These are phyloP conservation scores for Dictyophora rubrovolvata DNA, from an alignment of 768 basidiomycete species.

Conservation along the genomic window DNA sequence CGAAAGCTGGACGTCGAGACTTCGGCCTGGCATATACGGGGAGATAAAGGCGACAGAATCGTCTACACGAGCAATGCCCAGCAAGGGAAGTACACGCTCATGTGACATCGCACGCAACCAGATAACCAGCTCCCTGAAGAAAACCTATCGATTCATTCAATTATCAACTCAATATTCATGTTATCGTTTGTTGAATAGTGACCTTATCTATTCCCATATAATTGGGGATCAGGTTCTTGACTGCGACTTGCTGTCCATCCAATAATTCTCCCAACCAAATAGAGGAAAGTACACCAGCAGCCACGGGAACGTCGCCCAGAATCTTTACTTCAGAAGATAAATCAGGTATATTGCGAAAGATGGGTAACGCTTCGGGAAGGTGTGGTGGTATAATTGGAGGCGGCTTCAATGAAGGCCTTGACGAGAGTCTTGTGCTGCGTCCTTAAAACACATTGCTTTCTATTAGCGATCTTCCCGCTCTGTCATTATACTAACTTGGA, in stretches of 20 bases:
- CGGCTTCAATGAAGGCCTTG: no score
- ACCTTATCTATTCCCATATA: neutral
- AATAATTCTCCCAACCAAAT: conserved; percentile 8
- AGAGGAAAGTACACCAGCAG: conserved; percentile 4
- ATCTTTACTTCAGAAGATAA: conserved; percentile 4
- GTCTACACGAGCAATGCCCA: conserved; percentile 41
- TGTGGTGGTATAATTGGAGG: neutral
- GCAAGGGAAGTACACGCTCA: conserved; percentile 41
- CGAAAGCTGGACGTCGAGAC: conserved; percentile 40
- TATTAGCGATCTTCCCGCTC: no score
- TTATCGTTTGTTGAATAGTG: neutral
- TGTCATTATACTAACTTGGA: no score
- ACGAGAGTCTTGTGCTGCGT: no score
- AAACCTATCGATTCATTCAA: neutral
- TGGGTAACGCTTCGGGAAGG: neutral
- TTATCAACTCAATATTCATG: neutral
- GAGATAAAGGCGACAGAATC: conserved; percentile 55
- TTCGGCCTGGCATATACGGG: conserved; percentile 53
- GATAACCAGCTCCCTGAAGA: neutral
- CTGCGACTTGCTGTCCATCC: neutral
- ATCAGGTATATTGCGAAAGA: neutral
- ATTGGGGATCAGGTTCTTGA: neutral
- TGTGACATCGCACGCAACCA: conserved; percentile 1
- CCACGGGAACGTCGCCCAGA: conserved; percentile 3
- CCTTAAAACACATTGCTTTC: no score